Evolutionary conservation across 2,329 filamentous ascomycete genomes (phyloP), one percentile per base, ranked within the genome.

Genomic region (Apiospora aurea): DNA sequence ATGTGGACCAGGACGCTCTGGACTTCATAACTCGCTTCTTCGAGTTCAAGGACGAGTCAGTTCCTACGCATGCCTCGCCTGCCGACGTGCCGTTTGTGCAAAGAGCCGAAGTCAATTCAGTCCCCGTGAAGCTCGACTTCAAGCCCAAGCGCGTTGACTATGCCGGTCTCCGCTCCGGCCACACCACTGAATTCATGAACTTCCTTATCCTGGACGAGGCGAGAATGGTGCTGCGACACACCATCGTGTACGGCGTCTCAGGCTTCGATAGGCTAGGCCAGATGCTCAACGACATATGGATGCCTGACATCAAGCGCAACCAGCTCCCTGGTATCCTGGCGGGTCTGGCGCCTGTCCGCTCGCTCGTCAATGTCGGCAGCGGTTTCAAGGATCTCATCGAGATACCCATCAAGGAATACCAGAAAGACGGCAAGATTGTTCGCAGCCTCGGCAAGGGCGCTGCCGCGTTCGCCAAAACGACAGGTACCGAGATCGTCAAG

Each of bases 111-210:
- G 88, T 99, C 67, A 93, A 94, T 75, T 90, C 93, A 4, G 89
- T 99, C 34, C 91, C 91, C 2, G 88, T 99, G 71, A 95, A 93
- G 78, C 90, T 91, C 4, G 96, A 99, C 82, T 99, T 99, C 84
- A 99, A 99, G 81, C 96, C 96, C 11, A 98, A 99, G 82, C 91
- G 94, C n/a, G 94, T 99, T 24, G 96, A 99, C 81, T 99, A 99
- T 77, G 94, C 92, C 0, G 95, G 95, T 4, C 88, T 99, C 4
- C 91, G 95, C 38, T 98, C 96, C 1, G 96, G 96, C 1, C 94
- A 94, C 75, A 98, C 96, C 0, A 97, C 94, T 0, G 96, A 99
- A 81, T 97, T 99, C 78, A 98, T 98, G 95, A 99, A 99, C 81
- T 98, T 99, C 80, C 89, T 99, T 75, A 93, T 96, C 18, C 89